Conservation (phyloP, 78 protist genomes). For the Emiliania huxleyi region DNA sequence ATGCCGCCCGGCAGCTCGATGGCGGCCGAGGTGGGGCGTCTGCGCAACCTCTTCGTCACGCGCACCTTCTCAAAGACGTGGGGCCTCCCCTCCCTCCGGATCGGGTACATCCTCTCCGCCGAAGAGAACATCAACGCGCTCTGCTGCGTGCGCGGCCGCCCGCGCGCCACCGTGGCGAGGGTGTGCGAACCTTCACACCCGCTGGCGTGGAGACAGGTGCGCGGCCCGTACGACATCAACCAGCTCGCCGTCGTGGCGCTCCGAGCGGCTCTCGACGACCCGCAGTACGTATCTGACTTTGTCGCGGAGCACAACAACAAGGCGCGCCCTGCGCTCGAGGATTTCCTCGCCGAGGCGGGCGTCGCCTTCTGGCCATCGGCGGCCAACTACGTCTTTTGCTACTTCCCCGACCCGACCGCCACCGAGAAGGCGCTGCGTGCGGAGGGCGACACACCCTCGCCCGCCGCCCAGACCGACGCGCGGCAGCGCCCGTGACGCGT, state of each 20-base stretch:
- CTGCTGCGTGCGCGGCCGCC: background rate
- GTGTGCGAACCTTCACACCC: too few species aligned
- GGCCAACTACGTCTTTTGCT: background rate
- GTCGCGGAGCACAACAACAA: background rate
- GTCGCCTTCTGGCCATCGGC: background rate
- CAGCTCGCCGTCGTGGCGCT: background rate
- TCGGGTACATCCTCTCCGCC: background rate
- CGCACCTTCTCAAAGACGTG: background rate
- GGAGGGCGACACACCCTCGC: background rate
- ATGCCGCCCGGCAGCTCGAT: too few species aligned
- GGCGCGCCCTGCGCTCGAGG: background rate
- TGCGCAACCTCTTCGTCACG: background rate
- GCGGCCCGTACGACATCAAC: background rate
- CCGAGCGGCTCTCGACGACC: background rate
- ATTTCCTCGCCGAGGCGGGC: background rate
- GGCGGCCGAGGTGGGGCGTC: too few species aligned
- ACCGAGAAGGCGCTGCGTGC: background rate
- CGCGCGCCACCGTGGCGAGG: too few species aligned
- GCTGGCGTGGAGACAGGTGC: too few species aligned
- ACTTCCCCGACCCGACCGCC: background rate
- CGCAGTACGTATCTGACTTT: background rate
- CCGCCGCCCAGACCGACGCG: background rate
- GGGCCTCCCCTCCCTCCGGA: background rate
- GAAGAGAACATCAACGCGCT: background rate
- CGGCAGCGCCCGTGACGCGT: background rate